Base-by-base conservation (phyloP, 2,329 filamentous ascomycete species). In the Hansfordia pulvinata region DNA sequence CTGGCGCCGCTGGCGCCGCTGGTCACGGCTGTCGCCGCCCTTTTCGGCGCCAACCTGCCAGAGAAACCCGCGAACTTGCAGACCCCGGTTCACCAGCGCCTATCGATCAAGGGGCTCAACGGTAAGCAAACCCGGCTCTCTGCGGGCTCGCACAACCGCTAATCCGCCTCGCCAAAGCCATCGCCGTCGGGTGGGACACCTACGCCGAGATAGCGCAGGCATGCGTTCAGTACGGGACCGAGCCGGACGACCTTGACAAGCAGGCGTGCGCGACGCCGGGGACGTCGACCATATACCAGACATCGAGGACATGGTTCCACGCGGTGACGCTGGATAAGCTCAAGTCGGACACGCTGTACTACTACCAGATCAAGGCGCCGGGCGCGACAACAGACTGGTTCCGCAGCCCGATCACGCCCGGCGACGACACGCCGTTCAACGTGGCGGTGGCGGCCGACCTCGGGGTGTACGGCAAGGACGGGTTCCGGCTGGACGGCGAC, bases 161-260 rank as follows among this genome's bases (percentile, higher is more conserved):
- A 14, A 12, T 7, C 20, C 13, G 12, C 24, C 25, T n/a, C 19
- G 25, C 19, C 4, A 10, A 25, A 69, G 64, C 58, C 18, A 52
- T 69, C 6, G 60, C 61, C 1, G 48, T 72, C 19, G 64, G 58
- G 1, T 72, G 66, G 66, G 70, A 70, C 38, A 72, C 66, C 0
- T 71, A 69, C 37, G 33, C 54, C 30, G 37, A 60, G 33, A 38
- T 64, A 10, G 41, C 38, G 30, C 38, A 55, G 19, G 44, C 58
- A 9, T 71, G 65, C 29, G 65, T 72, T 5, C 35, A 54, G 21
- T 72, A 68, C 37, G 66, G 66, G 23, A 56, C 49, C 3, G 57
- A 59, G 1, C 45, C 42, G 19, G 33, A 36, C 26, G 38, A 39
- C 6, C 52, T 71, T 23, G 46, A 37, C 8, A 38, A 37, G 6